These are phyloP conservation scores for Gyrodon lividus DNA, from an alignment of 768 basidiomycete genomes.

Conservation along the genomic window DNA sequence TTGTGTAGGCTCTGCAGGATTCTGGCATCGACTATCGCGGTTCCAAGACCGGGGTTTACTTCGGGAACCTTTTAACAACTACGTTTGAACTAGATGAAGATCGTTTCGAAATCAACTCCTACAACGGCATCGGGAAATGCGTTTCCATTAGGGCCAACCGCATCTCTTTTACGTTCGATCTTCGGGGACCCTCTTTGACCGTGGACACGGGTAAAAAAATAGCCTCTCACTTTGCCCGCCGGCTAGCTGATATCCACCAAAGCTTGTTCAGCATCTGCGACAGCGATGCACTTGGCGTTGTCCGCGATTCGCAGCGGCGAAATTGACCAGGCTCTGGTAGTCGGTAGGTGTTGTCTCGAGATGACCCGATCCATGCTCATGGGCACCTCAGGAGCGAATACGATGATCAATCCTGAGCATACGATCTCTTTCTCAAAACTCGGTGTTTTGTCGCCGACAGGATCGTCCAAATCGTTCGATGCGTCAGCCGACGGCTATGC, in stretches of 20 bases:
- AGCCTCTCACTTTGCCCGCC: too few species aligned
- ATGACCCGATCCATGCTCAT: background rate
- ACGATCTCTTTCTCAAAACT: constrained; percentile 7
- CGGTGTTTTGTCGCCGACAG: constrained; percentile 34
- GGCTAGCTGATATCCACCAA: too few species aligned
- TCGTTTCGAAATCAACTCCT: constrained; percentile 12
- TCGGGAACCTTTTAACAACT: constrained; percentile 17
- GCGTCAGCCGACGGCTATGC: constrained; percentile 30
- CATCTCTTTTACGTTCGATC: constrained; percentile 22
- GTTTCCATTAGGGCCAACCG: constrained; percentile 16
- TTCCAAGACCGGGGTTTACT: constrained; percentile 38
- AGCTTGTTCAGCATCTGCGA: constrained; percentile 43
- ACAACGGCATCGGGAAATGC: constrained; percentile 14
- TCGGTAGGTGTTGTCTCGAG: constrained; percentile 15
- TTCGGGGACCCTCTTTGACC: constrained; percentile 45
- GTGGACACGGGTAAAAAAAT: constrained; percentile 25
- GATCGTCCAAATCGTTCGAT: constrained; percentile 47
- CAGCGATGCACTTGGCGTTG: constrained; percentile 42
- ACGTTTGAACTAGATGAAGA: constrained; percentile 13
- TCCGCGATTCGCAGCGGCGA: constrained; percentile 39
- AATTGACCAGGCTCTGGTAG: constrained; percentile 43
- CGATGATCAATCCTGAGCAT: constrained; percentile 13
- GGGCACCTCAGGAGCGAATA: constrained; percentile 8
- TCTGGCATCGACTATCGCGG: constrained; percentile 42
- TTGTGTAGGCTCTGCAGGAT: constrained; percentile 33